Base-by-base conservation (phyloP, 805 yeast species). In the Metschnikowia gruessii region DNA sequence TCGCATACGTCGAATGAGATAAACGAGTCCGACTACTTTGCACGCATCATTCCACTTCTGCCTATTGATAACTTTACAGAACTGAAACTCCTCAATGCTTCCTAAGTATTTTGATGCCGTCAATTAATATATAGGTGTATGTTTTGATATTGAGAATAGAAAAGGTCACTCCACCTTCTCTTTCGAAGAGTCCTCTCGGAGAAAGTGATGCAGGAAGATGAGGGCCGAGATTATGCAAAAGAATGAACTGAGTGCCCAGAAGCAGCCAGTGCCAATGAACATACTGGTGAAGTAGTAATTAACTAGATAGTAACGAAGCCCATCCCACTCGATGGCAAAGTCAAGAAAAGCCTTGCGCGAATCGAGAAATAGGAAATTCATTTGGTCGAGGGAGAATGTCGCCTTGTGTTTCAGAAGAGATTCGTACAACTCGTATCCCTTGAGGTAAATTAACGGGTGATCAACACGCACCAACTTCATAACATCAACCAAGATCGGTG, bases 241-340 rank as follows among this genome's bases (percentile, higher is more conserved):
- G 2, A 51, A 26, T 5, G 70, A 59, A 43, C 72, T 63, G 15
- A 65, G 43, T 1, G 48, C 18, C 76, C 78, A 75, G 50, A 72
- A 73, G 3, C 64, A 9, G 0, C 52, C 43, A 4, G 68, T 68
- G 3, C 79, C 79, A 19, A 70, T 28, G 10, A 66, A 15, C 37
- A 71, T 61, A 32, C 70, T 64, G 2, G 59, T 48, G 13, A 48
- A 53, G 37, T 65, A 67, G 51, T 70, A 69, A 36, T 66, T 59
- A 40, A 63, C 69, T 30, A 75, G 43, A 48, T 69, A 72, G 53
- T 65, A 70, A 29, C 79, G 58, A 34, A 74, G 57, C 0, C 80
- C 80, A 21, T 61, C 60, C 67, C 74, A 74, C 42, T 49, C 45
- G 15, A 56, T 43, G 42, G 66, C 65, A 11, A 72, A 62, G 16